phyloP scores from a whole-genome alignment of 352 stramenopile genomes.

The Phytophthora pini region DNA sequence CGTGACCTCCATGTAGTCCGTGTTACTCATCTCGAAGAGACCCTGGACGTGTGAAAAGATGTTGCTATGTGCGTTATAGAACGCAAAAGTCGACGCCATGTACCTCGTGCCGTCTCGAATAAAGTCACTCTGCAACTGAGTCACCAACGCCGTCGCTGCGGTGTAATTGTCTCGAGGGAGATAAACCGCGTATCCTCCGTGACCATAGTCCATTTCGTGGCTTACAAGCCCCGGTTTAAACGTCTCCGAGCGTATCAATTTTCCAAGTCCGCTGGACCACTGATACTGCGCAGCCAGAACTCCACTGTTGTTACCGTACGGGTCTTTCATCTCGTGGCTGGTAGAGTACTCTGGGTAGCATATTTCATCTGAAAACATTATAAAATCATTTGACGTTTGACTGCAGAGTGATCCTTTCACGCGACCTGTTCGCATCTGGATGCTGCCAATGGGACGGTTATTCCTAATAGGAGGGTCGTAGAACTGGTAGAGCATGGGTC shows the following conservation, averaged over 20 bases:
- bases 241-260: constrained; percentile 67
- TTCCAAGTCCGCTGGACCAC: constrained; percentile 47
- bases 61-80: constrained; percentile 81
- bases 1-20: constrained; percentile 81
- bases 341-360: constrained; percentile 73
- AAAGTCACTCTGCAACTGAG: constrained; percentile 62
- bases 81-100: constrained; percentile 60
- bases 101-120: constrained; percentile 73
- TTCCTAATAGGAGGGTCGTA: constrained; percentile 75
- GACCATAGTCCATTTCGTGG: constrained; percentile 73
- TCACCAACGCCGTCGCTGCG: constrained; percentile 45
- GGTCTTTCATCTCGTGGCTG: constrained; percentile 46
- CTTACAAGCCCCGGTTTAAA: constrained; percentile 76
- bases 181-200: constrained; percentile 76
- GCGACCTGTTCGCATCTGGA: constrained; percentile 67
- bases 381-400: constrained; percentile 58
- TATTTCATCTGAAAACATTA: constrained; percentile 75
- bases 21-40: constrained; percentile 81
- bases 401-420: constrained; percentile 63
- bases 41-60: constrained; percentile 81
- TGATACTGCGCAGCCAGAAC: constrained; percentile 48
- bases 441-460: constrained; percentile 64
- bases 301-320: constrained; percentile 54
- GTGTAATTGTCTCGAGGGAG: constrained; percentile 77
- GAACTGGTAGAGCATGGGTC: constrained; percentile 71